Percentiles rank a stretch among this genome's conserved stretches.
Conservation (phyloP, 257 asterid species). For the Handroanthus guayacan region DNA sequence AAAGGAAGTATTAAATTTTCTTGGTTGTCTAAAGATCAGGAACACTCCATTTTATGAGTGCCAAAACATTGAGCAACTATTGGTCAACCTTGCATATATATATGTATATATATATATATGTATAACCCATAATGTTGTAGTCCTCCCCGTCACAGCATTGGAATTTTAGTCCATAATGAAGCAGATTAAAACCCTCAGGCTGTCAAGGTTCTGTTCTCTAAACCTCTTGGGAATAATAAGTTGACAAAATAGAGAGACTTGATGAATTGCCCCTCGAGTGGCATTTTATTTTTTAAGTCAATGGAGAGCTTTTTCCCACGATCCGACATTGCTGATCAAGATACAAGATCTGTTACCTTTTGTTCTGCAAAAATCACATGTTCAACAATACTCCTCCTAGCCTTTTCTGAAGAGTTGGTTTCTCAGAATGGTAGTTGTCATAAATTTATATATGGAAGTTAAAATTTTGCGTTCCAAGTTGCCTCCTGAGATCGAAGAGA, state of each 20-base stretch:
- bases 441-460: not conserved
- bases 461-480: too few species aligned
- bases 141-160: too few species aligned
- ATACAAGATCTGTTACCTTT: not conserved
- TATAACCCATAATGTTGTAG: too few species aligned
- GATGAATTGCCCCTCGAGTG: slow-evolving; percentile 18
- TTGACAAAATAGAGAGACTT: not conserved
- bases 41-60: not conserved
- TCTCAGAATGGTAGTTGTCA: not conserved
- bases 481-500: not conserved
- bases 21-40: slow-evolving; percentile 2
- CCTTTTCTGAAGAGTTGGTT: not conserved
- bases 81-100: too few species aligned
- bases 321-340: not conserved
- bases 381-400: not conserved
- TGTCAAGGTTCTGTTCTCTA: not conserved
- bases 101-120: too few species aligned
- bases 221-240: not conserved
- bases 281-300: slow-evolving; percentile 17
- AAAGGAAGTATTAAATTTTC: not conserved
- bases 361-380: not conserved
- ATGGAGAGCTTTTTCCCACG: not conserved
- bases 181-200: too few species aligned
- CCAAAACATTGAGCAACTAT: not conserved
- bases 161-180: not conserved